Evolutionary conservation across 2,329 filamentous ascomycete species (phyloP), one percentile per base, ranked within the genome.

Genomic region (Hypomyces rosellus): DNA sequence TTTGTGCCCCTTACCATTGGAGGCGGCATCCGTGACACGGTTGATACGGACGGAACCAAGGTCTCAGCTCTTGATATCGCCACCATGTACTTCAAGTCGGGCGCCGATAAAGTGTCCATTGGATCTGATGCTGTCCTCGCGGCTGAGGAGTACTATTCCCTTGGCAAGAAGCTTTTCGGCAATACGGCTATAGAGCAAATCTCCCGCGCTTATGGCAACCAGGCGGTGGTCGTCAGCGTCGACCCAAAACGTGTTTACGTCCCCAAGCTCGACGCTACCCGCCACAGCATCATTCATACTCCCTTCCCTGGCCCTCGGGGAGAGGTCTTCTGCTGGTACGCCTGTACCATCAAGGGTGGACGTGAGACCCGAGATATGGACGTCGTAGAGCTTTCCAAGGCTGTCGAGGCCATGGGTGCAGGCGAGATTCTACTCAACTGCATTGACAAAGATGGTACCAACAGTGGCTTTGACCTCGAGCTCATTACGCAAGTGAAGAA

Each of bases 1-100:
- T 99, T 99, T 65, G 93, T 99, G 2, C 93, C 93, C 2, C 75
- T 99, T 55, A 99, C 93, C 11, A 87, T 99, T 55, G 93, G 95
- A 49, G 95, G 93, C 56, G 93, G 95, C 25, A 97, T 99, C 65
- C 83, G 89, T 61, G 92, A 97, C 69, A 93, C 90, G 0, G 80
- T 90, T 50, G 93, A 99, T 69, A 85, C 85, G 0, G 90, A 96
- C 68, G 89, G 89, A 40, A 89, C 84, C 44, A 82, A 83, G 54
- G 84, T 96, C n/a, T 85, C 88, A 2, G 93, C 93, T 1, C 81
- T 97, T 13, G 88, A 96, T 60, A 89, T 99, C 55, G 93, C 93
- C 16, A 92, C 86, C 43, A 86, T 97, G 80, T 99, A 99, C 77
- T 99, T 99, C 81, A 87, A 92, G 68, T 91, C 86, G 40, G 93